phyloP scores from a whole-genome alignment of 2,329 filamentous ascomycete species.

The Aureobasidium sp. region DNA sequence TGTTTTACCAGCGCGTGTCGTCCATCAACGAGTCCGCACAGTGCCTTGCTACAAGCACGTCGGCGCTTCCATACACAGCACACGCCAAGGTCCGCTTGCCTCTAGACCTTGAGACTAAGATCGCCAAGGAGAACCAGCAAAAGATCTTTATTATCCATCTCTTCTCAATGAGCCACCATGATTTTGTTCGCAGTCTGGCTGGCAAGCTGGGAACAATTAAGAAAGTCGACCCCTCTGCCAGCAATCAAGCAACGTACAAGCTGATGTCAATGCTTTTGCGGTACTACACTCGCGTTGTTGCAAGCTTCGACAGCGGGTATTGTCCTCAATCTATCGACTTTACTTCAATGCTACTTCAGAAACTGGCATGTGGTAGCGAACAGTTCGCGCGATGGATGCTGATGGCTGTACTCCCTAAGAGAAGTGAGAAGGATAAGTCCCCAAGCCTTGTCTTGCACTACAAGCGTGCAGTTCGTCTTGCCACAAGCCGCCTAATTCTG shows the following conservation, averaged over 20 bases:
- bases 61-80: constrained; percentile 24
- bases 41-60: not conserved
- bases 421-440: constrained; percentile 47
- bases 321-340: constrained; percentile 57
- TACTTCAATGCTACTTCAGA: constrained; percentile 48
- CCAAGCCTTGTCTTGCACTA: constrained; percentile 50
- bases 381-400: constrained; percentile 49
- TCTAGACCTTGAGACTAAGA: constrained; percentile 44
- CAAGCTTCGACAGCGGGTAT: constrained; percentile 51
- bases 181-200: constrained; percentile 60
- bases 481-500: constrained; percentile 26
- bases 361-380: constrained; percentile 46
- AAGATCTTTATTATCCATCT: constrained; percentile 72
- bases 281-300: constrained; percentile 69
- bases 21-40: constrained; percentile 41
- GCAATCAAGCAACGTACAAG: constrained; percentile 35
- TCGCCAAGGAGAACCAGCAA: constrained; percentile 64
- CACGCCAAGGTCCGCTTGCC: constrained; percentile 44
- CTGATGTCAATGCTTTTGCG: constrained; percentile 52
- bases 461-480: constrained; percentile 26
- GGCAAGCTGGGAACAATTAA: constrained; percentile 47
- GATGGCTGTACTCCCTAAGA: constrained; percentile 50
- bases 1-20: constrained; percentile 84
- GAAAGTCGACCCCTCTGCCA: constrained; percentile 32
- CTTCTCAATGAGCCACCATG: constrained; percentile 64